Evolutionary conservation across 1,284 basidiomycete genomes (phyloP), one percentile per base, ranked within the genome.

Genomic region (Rhizopogon parksii): DNA sequence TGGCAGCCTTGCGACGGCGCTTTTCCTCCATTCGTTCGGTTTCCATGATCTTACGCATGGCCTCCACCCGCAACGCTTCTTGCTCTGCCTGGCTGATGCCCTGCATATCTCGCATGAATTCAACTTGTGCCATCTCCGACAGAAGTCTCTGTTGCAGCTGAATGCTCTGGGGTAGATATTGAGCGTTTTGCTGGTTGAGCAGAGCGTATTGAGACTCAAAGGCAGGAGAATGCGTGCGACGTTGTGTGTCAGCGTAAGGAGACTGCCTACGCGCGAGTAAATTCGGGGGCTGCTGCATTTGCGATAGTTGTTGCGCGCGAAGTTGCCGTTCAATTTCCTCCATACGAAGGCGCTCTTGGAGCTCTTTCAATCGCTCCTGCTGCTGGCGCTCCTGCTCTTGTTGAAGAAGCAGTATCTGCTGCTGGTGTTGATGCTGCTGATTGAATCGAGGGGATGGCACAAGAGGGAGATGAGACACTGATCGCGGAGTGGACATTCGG

Each of bases 1-100:
- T 94, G 36, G 80, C 77, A 15, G 89, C 85, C 62, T 89, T 91
- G 46, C 82, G 74, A 54, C 88, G 78, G 45, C 91, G 76, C 66
- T 82, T 87, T 62, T 85, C 86, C 64, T 95, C 92, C 78, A 87
- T 84, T 59, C 77, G 78, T 65, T 95, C 91, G 1, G 90, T 85
- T 67, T 93, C 89, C 66, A 86, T 74, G 57, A 95, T 94, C 70
- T 91, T 89, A 53, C 83, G 77, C 81, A 90, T 86, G 0, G 90
- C 86, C 64, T 91, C 88, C 24, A 73, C 73, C 53, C 83, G 73
- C 21, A 93, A 67, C 3, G 80, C 74, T 51, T 88, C 85, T 59
- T 88, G 85, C 53, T 87, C 77, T 43, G 76, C 79, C 40, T 75
- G 78, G 51, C 74, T 70, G 2, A 74, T 65, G 15, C 76, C 77